Evolutionary conservation across 2,329 filamentous ascomycete species (phyloP).

Genomic region (Hypoxylon sp.): DNA sequence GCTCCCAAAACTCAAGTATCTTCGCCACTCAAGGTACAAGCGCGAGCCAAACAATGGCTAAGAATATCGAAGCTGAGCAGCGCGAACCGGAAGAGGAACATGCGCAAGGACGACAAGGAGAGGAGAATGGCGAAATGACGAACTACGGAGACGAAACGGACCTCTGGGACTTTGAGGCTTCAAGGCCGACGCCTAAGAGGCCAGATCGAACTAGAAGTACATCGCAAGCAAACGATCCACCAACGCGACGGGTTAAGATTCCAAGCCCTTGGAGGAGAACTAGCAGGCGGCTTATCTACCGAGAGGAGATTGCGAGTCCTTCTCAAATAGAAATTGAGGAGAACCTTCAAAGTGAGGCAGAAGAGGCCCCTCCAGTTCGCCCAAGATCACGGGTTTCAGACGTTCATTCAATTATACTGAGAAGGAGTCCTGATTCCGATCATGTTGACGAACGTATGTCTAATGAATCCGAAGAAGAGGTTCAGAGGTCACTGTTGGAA

Average conservation of each 20-base stretch:
- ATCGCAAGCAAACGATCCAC: conserved; percentile 32
- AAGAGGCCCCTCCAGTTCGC: conserved; percentile 36
- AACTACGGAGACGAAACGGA: conserved; percentile 59
- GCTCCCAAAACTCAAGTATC: conserved; percentile 39
- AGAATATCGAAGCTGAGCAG: conserved; percentile 46
- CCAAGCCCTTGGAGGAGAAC: conserved; percentile 61
- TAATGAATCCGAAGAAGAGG: conserved; percentile 16
- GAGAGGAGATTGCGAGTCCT: conserved; percentile 53
- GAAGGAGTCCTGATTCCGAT: conserved; percentile 18
- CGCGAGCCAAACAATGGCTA: conserved; percentile 23
- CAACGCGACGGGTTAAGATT: conserved; percentile 53
- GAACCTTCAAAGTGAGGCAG: conserved; percentile 46
- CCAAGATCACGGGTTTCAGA: conserved; percentile 29
- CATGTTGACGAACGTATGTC: conserved; percentile 19
- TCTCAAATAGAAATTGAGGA: conserved; percentile 55
- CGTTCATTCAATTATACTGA: conserved; percentile 43
- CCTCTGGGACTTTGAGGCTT: conserved; percentile 72
- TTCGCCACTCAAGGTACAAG: conserved; percentile 37
- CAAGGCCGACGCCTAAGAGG: conserved; percentile 60
- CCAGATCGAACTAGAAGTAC: conserved; percentile 43
- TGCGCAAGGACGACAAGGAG: conserved; percentile 34
- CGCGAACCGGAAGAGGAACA: conserved; percentile 37
- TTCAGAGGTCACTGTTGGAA: conserved; percentile 9
- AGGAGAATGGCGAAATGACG: conserved; percentile 22
- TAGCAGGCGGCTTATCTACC: conserved; percentile 52